Evolutionary conservation across 306 rosid species (phyloP).

Genomic region (Cucumis hystrix): DNA sequence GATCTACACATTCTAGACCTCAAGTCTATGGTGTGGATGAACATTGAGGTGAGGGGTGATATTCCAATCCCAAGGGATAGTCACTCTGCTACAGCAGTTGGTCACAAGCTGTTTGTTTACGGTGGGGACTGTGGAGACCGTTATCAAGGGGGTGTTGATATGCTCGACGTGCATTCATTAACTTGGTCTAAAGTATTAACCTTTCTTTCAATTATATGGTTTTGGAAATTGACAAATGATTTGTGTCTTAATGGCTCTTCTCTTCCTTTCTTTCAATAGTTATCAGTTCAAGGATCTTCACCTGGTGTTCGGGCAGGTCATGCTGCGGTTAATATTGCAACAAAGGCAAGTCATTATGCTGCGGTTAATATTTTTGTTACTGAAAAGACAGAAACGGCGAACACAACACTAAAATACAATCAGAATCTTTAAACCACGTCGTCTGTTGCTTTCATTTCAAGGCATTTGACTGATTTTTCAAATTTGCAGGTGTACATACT

Average conservation of each 20-base stretch:
- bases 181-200: slow-evolving; percentile 76
- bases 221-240: neutral
- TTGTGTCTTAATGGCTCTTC: neutral
- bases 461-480: neutral
- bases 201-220: neutral
- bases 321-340: slow-evolving; percentile 64
- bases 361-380: slow-evolving; percentile 42
- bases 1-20: slow-evolving; percentile 76
- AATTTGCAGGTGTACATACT: slow-evolving; percentile 52
- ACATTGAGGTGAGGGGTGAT: slow-evolving; percentile 53
- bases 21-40: slow-evolving; percentile 65
- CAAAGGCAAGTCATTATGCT: slow-evolving; percentile 62
- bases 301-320: slow-evolving; percentile 95
- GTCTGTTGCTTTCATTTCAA: neutral
- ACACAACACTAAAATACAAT: neutral
- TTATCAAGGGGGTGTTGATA: slow-evolving; percentile 60
- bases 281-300: slow-evolving; percentile 72
- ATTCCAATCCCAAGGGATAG: slow-evolving; percentile 89
- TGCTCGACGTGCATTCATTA: slow-evolving; percentile 68
- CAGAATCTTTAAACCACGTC: neutral
- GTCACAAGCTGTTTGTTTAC: slow-evolving; percentile 68
- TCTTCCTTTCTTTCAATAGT: slow-evolving; percentile 25
- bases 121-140: slow-evolving; percentile 93
- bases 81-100: slow-evolving; percentile 57
- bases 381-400: neutral